These are phyloP conservation scores for Coemansia sp. DNA, from an alignment of 192 early-diverging fungal species.

Conservation along the genomic window DNA sequence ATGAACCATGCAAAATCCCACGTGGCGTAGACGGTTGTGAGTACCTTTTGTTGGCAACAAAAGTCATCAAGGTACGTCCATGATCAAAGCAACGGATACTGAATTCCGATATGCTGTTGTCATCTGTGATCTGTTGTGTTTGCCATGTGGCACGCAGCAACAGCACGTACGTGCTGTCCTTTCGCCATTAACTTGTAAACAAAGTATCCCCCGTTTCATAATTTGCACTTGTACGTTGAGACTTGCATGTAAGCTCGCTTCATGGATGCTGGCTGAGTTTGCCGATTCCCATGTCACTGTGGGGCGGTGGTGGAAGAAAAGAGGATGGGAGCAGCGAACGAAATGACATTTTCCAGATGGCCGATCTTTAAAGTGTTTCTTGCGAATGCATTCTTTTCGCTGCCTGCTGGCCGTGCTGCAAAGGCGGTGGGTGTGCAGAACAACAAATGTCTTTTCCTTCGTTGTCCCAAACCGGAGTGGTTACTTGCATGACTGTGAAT, in stretches of 20 bases:
- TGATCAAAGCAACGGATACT: neutral
- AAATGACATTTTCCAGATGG: neutral
- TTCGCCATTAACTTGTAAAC: neutral
- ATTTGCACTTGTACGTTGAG: neutral
- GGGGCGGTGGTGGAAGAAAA: no score
- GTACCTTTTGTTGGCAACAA: neutral
- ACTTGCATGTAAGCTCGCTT: no score
- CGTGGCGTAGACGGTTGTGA: neutral
- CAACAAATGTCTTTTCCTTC: neutral
- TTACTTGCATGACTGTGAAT: conserved; percentile 4
- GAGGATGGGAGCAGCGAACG: neutral
- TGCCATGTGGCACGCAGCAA: neutral
- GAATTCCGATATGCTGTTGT: neutral
- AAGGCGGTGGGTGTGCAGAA: neutral
- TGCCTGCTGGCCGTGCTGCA: neutral
- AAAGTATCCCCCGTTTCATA: neutral
- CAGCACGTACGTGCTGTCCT: neutral
- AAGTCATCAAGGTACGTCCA: neutral
- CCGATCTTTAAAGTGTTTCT: neutral
- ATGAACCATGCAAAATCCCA: neutral
- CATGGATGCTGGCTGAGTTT: neutral
- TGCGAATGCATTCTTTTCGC: neutral
- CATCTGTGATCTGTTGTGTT: neutral
- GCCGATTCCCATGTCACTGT: neutral
- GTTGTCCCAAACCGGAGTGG: neutral